Evolutionary conservation across 225 moss, liverwort and hornwort genomes (phyloP).

Genomic region (Polytrichum commune): DNA sequence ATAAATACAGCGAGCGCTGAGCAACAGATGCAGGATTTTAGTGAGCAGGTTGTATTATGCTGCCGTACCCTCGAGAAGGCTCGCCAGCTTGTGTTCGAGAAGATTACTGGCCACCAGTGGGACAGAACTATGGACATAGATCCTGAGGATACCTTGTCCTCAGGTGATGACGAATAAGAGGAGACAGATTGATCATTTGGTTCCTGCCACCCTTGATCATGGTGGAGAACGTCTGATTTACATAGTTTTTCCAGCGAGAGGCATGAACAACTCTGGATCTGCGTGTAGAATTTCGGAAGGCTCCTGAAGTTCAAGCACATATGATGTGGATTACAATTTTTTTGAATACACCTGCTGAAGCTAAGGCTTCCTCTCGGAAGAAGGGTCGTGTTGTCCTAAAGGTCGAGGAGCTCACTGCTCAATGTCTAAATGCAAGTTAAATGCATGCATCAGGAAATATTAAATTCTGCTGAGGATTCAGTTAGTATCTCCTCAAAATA

Average conservation of each 20-base stretch:
- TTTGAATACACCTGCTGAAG: too few species aligned
- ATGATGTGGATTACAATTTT: too few species aligned
- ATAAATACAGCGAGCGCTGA: slow-evolving; percentile 17
- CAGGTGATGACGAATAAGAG: slow-evolving; percentile 4
- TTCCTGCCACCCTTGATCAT: too few species aligned
- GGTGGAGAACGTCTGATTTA: too few species aligned
- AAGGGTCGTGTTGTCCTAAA: neutral
- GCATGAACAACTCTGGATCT: too few species aligned
- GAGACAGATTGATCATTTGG: too few species aligned
- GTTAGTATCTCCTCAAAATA: too few species aligned
- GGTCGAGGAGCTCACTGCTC: neutral
- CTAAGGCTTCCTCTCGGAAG: neutral
- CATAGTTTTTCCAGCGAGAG: too few species aligned
- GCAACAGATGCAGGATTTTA: slow-evolving; percentile 29
- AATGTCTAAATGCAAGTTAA: neutral
- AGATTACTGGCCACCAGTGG: slow-evolving; percentile 25
- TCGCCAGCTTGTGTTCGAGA: slow-evolving; percentile 26
- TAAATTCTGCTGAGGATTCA: too few species aligned
- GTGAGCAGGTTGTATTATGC: slow-evolving; percentile 27
- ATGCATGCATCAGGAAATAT: neutral
- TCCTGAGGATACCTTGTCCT: slow-evolving; percentile 6
- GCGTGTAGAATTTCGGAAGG: too few species aligned
- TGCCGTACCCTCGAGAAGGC: slow-evolving; percentile 23
- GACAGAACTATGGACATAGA: slow-evolving; percentile 11
- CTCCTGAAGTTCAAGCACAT: too few species aligned